Percentiles rank a stretch among this genome's conserved stretches.
These are phyloP conservation scores for Talaromyces rugulosus DNA, from an alignment of 2,329 filamentous ascomycete species.

Conservation along the genomic window DNA sequence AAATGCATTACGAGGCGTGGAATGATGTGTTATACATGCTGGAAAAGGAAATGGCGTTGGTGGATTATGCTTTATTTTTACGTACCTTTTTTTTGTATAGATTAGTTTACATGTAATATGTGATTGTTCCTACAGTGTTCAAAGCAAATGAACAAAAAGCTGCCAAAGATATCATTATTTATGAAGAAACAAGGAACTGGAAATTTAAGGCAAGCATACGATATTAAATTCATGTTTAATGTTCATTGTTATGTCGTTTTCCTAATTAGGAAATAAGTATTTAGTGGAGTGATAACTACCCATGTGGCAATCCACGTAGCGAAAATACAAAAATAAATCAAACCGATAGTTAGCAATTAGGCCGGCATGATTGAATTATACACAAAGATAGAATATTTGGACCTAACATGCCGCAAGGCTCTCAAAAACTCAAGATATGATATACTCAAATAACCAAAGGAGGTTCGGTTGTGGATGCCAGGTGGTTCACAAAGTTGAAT, in stretches of 20 bases:
- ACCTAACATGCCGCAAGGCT: neutral
- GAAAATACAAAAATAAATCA: neutral
- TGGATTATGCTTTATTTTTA: neutral
- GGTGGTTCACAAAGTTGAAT: neutral
- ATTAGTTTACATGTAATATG: neutral
- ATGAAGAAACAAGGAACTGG: too few species aligned
- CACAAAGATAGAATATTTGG: neutral
- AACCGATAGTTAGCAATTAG: neutral
- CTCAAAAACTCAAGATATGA: neutral
- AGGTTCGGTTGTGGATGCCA: neutral
- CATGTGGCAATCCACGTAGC: neutral
- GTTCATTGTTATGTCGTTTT: neutral
- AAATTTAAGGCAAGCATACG: too few species aligned
- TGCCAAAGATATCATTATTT: too few species aligned
- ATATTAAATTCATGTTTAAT: neutral
- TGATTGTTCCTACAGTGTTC: neutral
- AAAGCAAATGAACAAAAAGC: too few species aligned
- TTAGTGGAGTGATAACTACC: neutral
- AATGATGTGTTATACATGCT: neutral
- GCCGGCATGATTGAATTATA: neutral
- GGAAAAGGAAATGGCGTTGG: neutral
- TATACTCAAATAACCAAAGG: neutral
- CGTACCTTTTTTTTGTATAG: neutral
- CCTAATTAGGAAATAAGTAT: neutral
- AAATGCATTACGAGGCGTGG: neutral